phyloP scores from a whole-genome alignment of 108 stramenopile species.

The Cylindrotheca closterium region DNA sequence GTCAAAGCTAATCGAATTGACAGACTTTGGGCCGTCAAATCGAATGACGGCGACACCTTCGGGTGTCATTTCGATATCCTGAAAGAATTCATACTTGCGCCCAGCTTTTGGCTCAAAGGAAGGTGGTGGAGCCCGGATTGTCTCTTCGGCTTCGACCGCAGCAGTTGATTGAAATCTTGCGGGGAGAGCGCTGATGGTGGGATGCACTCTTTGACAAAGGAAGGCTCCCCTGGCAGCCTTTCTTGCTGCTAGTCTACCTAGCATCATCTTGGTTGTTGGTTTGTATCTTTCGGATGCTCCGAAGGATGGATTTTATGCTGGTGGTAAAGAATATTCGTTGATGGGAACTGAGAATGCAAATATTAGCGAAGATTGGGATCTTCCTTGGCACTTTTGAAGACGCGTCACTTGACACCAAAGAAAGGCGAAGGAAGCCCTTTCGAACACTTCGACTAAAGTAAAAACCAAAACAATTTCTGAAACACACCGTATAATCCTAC shows the following conservation, averaged over 20 bases:
- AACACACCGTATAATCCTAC: too few species aligned
- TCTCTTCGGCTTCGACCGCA: slow-evolving; percentile 8
- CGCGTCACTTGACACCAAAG: too few species aligned
- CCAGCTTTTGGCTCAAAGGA: slow-evolving; percentile 35
- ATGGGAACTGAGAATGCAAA: too few species aligned
- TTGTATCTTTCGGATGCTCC: too few species aligned
- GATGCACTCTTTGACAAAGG: background rate
- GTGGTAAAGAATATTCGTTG: too few species aligned
- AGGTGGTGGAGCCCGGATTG: background rate
- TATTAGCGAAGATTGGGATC: too few species aligned
- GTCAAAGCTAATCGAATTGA: slow-evolving; percentile 93
- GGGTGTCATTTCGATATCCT: slow-evolving; percentile 77
- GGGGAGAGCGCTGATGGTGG: background rate
- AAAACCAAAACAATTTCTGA: too few species aligned
- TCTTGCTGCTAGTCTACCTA: background rate
- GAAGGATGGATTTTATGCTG: too few species aligned
- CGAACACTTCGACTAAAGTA: too few species aligned
- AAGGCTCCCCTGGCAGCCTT: background rate
- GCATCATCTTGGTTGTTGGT: too few species aligned
- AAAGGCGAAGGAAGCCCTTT: too few species aligned
- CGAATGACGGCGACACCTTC: slow-evolving; percentile 86
- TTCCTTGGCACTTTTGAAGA: too few species aligned
- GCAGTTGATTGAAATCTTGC: slow-evolving; percentile 27
- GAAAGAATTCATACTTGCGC: slow-evolving; percentile 84
- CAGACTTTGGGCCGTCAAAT: slow-evolving; percentile 91